Conservation (phyloP, 2,329 filamentous ascomycete species). For the Xylaria sp. region DNA sequence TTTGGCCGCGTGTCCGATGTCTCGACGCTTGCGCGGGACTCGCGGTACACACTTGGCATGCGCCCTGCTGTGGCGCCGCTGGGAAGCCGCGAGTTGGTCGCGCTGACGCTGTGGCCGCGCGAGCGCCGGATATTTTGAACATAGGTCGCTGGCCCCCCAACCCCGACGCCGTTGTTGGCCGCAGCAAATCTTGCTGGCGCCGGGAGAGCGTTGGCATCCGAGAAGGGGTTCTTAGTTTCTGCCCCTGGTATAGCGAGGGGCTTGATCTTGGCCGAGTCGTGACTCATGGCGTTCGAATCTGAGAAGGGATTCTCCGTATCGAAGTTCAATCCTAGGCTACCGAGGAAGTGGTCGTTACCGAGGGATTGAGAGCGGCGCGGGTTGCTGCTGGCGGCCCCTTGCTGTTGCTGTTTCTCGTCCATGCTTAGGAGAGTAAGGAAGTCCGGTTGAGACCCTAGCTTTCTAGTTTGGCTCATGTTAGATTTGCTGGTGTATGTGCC, state of each 20-base stretch:
- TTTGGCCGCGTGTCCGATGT: slow-evolving; percentile 52
- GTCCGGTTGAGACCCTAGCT: slow-evolving; percentile 45
- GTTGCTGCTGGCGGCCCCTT: slow-evolving; percentile 35
- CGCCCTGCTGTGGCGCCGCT: slow-evolving; percentile 35
- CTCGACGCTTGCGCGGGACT: slow-evolving; percentile 49
- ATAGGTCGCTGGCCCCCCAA: slow-evolving; percentile 46
- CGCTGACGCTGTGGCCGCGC: slow-evolving; percentile 52
- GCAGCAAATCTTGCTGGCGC: slow-evolving; percentile 32
- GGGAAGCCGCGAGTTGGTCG: slow-evolving; percentile 33
- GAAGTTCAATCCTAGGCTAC: slow-evolving; percentile 47
- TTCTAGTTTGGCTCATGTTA: slow-evolving; percentile 32
- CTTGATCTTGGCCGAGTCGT: slow-evolving; percentile 47
- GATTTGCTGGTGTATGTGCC: slow-evolving; percentile 38
- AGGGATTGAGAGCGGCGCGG: slow-evolving; percentile 41
- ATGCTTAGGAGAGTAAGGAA: slow-evolving; percentile 51
- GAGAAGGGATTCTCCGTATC: slow-evolving; percentile 53
- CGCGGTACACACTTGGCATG: slow-evolving; percentile 50
- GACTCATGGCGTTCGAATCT: slow-evolving; percentile 50
- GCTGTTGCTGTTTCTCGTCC: slow-evolving; percentile 47
- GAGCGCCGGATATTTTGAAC: slow-evolving; percentile 55
- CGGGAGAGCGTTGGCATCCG: slow-evolving; percentile 53
- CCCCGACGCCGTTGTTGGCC: slow-evolving; percentile 26
- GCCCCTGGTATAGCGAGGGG: slow-evolving; percentile 43
- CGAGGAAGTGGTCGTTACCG: slow-evolving; percentile 48
- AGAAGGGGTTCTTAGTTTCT: slow-evolving; percentile 52